phyloP scores from a whole-genome alignment of 2,329 filamentous ascomycete species.

The Aspergillus vadensis region DNA sequence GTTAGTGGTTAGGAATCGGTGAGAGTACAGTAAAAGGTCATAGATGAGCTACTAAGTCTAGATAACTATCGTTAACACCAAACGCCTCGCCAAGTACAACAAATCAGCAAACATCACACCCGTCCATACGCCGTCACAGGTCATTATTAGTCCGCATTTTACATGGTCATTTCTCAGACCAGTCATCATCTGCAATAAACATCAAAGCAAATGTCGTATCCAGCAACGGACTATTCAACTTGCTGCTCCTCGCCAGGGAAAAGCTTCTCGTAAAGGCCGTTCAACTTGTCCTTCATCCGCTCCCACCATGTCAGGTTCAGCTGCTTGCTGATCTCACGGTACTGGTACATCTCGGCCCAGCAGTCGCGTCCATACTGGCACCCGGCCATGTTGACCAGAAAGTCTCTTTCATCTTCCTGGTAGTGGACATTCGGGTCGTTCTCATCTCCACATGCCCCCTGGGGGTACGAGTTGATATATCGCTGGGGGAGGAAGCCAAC shows the following conservation, averaged over 20 bases:
- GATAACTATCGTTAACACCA: not conserved
- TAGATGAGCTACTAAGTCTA: not conserved
- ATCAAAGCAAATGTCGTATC: not conserved
- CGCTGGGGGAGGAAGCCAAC: constrained; percentile 88
- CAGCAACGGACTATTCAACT: not conserved
- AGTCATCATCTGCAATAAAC: not conserved
- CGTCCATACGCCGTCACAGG: not conserved
- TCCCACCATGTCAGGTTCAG: constrained; percentile 85
- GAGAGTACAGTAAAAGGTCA: not conserved
- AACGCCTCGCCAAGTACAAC: not conserved
- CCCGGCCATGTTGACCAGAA: constrained; percentile 97
- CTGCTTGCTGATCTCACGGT: constrained; percentile 85
- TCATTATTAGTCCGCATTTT: not conserved
- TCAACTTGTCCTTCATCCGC: constrained; percentile 46
- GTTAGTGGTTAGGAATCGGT: no score
- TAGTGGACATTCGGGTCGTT: constrained; percentile 79
- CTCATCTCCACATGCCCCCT: constrained; percentile 72
- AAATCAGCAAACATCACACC: not conserved
- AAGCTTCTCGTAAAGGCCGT: constrained; percentile 24
- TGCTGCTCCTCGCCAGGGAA: constrained; percentile 16
- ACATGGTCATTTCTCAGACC: not conserved
- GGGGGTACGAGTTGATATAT: constrained; percentile 91
- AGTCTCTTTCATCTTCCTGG: constrained; percentile 79
- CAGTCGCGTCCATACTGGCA: constrained; percentile 97
- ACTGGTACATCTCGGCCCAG: constrained; percentile 97